A percentile compares a stretch with the other conserved stretches of the same genome.
phyloP scores from a whole-genome alignment of 176 grass and related monocot species.

The Bothriochloa decipiens region DNA sequence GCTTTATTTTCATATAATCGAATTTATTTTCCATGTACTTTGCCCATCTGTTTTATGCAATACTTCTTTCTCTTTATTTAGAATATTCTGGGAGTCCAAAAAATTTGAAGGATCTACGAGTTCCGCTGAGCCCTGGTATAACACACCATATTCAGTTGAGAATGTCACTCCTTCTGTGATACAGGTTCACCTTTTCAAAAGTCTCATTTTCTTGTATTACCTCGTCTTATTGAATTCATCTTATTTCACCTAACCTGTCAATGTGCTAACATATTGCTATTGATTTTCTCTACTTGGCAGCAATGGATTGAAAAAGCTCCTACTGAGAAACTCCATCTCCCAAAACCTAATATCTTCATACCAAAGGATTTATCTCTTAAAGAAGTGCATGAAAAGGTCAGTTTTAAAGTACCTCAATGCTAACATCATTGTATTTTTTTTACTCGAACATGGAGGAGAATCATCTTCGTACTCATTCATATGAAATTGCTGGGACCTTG shows the following conservation, averaged over 20 bases:
- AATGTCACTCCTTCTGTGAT: conserved; percentile 68
- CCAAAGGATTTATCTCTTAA: conserved; percentile 87
- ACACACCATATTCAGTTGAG: conserved; percentile 68
- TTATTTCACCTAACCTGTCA: not conserved
- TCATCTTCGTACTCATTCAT: not conserved
- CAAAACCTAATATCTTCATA: conserved; percentile 88
- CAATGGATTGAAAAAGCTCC: conserved; percentile 92
- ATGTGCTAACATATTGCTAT: conserved; percentile 21
- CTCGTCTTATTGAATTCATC: not conserved
- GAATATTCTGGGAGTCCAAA: conserved; percentile 88
- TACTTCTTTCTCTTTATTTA: conserved; percentile 45
- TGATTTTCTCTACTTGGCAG: conserved; percentile 51
- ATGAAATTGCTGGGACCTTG: conserved; percentile 25
- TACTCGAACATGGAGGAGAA: not conserved
- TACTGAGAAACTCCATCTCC: conserved; percentile 72
- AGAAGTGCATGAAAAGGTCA: conserved; percentile 73
- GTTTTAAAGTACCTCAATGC: too few relatives aligned
- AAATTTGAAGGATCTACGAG: conserved; percentile 78
- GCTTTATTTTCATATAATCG: conserved; percentile 18
- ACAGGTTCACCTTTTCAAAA: conserved; percentile 56
- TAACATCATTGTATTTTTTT: not conserved
- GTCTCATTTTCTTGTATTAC: not conserved
- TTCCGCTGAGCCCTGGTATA: conserved; percentile 88
- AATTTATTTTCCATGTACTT: conserved; percentile 18
- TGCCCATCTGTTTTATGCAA: conserved; percentile 24